Conservation (phyloP, 108 stramenopile genomes). For the Mayamaea pseudoterrestris region DNA sequence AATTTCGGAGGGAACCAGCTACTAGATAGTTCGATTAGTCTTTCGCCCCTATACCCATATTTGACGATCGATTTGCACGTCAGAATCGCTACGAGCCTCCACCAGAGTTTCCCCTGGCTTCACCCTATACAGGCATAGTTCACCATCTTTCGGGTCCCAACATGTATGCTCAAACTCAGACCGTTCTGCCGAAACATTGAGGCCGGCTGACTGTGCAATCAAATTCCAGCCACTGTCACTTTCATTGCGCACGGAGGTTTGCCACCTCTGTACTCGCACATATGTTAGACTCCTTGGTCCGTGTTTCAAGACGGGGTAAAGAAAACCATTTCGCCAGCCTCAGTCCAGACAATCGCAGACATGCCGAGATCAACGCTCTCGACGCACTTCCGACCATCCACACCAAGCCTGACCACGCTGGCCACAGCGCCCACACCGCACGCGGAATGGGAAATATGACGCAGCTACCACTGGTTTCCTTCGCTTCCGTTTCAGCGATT, state of each 20-base stretch:
- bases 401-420: slow-evolving; percentile 40
- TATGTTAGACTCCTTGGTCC: slow-evolving; percentile 23
- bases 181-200: slow-evolving; percentile 73
- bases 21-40: slow-evolving; percentile 97
- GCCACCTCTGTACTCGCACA: slow-evolving; percentile 80
- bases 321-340: slow-evolving; percentile 66
- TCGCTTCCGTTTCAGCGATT: slow-evolving; percentile 94
- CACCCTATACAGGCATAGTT: slow-evolving; percentile 95
- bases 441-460: slow-evolving; percentile 48
- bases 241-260: slow-evolving; percentile 86
- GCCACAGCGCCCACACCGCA: slow-evolving; percentile 56
- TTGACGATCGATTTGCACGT: slow-evolving; percentile 93
- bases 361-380: slow-evolving; percentile 7
- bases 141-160: slow-evolving; percentile 95
- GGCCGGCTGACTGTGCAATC: slow-evolving; percentile 84
- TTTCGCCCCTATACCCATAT: slow-evolving; percentile 97
- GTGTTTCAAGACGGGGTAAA: slow-evolving; percentile 49
- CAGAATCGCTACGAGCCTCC: slow-evolving; percentile 91
- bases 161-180: slow-evolving; percentile 89
- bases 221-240: slow-evolving; percentile 73
- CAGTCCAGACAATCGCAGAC: slow-evolving; percentile 27
- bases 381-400: slow-evolving; percentile 4
- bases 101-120: slow-evolving; percentile 95
- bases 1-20: slow-evolving; percentile 96
- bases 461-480: slow-evolving; percentile 74